Evolutionary conservation across 192 early-diverging fungal species (phyloP).

Genomic region (Podila minutissima): DNA sequence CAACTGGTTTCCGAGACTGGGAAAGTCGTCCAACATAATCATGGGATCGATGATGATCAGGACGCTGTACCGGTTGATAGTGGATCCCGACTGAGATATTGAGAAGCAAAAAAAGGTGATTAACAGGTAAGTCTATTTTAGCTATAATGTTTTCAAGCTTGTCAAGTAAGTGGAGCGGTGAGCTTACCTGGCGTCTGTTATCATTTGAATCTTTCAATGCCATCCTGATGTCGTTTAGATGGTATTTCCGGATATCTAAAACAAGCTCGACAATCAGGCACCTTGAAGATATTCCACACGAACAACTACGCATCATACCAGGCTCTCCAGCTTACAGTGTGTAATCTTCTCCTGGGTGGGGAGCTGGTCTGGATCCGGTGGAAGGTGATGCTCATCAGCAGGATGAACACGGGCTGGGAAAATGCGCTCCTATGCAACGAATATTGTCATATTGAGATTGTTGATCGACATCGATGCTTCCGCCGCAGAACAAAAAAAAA

Average conservation of each 20-base stretch:
- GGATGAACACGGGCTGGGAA: constrained; percentile 34
- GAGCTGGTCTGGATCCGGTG: constrained; percentile 21
- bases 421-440: constrained; percentile 9
- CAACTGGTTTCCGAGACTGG: constrained; percentile 30
- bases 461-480: no score
- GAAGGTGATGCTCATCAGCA: constrained; percentile 25
- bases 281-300: neutral
- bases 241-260: constrained; percentile 25
- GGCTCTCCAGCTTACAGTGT: constrained; percentile 13
- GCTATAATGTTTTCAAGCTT: neutral
- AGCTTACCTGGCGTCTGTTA: constrained; percentile 10
- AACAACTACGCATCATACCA: neutral
- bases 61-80: constrained; percentile 15
- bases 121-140: neutral
- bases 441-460: neutral
- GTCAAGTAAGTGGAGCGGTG: no score
- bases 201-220: constrained; percentile 17
- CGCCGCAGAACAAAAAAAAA: neutral
- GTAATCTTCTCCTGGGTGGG: constrained; percentile 23
- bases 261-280: neutral
- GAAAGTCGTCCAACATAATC: constrained; percentile 21
- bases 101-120: no score
- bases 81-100: constrained; percentile 6
- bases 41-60: constrained; percentile 20
- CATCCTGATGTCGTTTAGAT: constrained; percentile 23